A percentile compares a stretch with the other conserved stretches of the same genome.
These are phyloP conservation scores for Tremellales sp. DNA, from an alignment of 1,284 basidiomycete species.

Conservation along the genomic window DNA sequence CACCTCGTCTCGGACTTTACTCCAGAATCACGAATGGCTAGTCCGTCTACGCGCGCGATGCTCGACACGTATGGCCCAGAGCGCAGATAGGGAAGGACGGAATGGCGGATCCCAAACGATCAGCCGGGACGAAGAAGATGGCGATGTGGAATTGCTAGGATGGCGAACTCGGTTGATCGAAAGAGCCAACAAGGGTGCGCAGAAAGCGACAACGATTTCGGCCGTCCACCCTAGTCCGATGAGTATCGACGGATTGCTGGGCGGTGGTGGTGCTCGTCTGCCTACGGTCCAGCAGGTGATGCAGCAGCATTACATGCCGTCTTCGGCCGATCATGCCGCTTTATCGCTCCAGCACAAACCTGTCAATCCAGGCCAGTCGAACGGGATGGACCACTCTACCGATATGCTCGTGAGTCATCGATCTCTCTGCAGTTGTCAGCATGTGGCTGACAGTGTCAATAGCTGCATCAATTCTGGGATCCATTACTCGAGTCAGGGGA, in stretches of 20 bases:
- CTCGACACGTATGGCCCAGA: slow-evolving; percentile 9
- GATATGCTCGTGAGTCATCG: slow-evolving; percentile 14
- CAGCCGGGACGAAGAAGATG: slow-evolving; percentile 4
- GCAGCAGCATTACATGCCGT: slow-evolving; percentile 14
- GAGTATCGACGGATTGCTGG: not conserved
- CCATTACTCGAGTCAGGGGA: slow-evolving; percentile 14
- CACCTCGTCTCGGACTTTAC: slow-evolving; percentile 12
- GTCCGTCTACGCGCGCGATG: slow-evolving; percentile 16
- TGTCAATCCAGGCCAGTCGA: not conserved
- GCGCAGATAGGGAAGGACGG: not conserved
- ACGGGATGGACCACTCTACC: slow-evolving; percentile 4
- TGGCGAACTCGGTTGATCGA: slow-evolving; percentile 30
- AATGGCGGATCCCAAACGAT: not conserved
- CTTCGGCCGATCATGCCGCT: not conserved
- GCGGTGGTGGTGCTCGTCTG: slow-evolving; percentile 1
- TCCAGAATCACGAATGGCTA: slow-evolving; percentile 29
- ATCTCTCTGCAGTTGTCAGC: not conserved
- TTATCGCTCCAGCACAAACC: not conserved
- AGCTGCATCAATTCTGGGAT: slow-evolving; percentile 24
- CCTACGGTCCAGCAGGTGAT: slow-evolving; percentile 13
- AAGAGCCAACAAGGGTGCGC: slow-evolving; percentile 9
- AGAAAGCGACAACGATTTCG: slow-evolving; percentile 14
- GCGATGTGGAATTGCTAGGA: slow-evolving; percentile 24
- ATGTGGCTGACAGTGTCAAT: not conserved
- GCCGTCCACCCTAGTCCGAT: not conserved